Conservation (phyloP, 148 eudicot genomes). For the Cornus suecica region DNA sequence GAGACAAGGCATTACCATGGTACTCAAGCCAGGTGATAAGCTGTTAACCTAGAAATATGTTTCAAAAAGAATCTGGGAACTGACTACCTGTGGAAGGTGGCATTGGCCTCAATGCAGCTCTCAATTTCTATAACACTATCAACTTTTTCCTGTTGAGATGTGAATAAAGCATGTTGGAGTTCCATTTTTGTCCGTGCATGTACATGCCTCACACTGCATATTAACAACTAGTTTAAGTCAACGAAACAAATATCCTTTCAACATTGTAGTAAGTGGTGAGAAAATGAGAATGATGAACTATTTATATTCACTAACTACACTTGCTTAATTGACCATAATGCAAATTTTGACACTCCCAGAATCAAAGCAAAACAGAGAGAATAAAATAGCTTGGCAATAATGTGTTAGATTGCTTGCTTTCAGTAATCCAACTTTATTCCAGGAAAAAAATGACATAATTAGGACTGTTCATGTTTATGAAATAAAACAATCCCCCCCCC, state of each 20-base stretch:
- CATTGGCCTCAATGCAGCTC: conserved; percentile 75
- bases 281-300: neutral
- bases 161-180: conserved; percentile 57
- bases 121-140: conserved; percentile 86
- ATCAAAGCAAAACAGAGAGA: too few relatives aligned
- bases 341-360: neutral
- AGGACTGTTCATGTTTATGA: too few relatives aligned
- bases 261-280: neutral
- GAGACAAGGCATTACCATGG: conserved; percentile 19
- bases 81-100: conserved; percentile 68
- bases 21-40: conserved; percentile 7
- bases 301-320: neutral
- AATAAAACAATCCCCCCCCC: too few relatives aligned
- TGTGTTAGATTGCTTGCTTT: too few relatives aligned
- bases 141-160: conserved; percentile 52
- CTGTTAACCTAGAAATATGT: neutral
- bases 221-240: conserved; percentile 6
- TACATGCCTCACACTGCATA: conserved; percentile 73
- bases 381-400: too few relatives aligned
- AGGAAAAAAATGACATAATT: too few relatives aligned
- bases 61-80: neutral
- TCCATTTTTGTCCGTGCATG: conserved; percentile 59
- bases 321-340: neutral
- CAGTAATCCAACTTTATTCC: too few relatives aligned
- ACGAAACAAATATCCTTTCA: neutral